A percentile compares a stretch with the other conserved stretches of the same genome.
These are phyloP conservation scores for Draba incana DNA, from an alignment of 345 rosid species.

Conservation along the genomic window DNA sequence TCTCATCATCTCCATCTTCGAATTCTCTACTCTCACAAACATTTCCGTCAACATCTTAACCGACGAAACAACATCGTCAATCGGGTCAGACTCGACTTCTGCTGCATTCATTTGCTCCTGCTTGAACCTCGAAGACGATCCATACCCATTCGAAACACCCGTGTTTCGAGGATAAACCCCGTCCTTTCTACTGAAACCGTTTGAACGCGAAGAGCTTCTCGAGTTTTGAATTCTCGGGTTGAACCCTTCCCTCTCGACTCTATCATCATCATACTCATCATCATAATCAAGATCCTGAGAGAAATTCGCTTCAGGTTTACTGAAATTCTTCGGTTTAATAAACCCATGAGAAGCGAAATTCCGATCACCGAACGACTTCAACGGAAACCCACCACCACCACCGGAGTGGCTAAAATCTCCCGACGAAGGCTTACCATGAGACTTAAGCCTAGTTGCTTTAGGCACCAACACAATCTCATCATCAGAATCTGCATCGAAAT, in stretches of 20 bases:
- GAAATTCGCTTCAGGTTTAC: slow-evolving; percentile 43
- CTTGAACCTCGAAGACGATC: slow-evolving; percentile 45
- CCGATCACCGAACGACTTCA: slow-evolving; percentile 56
- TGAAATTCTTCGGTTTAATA: slow-evolving; percentile 44
- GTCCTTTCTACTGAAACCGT: slow-evolving; percentile 31
- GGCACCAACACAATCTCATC: slow-evolving; percentile 44
- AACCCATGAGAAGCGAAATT: slow-evolving; percentile 42
- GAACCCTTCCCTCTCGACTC: slow-evolving; percentile 39
- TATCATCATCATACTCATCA: slow-evolving; percentile 43
- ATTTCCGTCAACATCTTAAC: slow-evolving; percentile 53
- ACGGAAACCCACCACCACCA: slow-evolving; percentile 48
- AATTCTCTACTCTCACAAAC: slow-evolving; percentile 67
- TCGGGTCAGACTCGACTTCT: slow-evolving; percentile 49
- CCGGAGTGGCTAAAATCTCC: slow-evolving; percentile 35
- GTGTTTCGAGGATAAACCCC: slow-evolving; percentile 30
- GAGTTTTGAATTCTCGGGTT: slow-evolving; percentile 36
- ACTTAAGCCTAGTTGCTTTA: slow-evolving; percentile 38
- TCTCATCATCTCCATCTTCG: slow-evolving; percentile 75
- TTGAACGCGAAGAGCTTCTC: slow-evolving; percentile 24
- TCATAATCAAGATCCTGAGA: slow-evolving; percentile 39
- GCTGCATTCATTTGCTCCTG: slow-evolving; percentile 40
- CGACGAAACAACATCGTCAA: slow-evolving; percentile 61
- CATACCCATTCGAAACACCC: slow-evolving; percentile 43
- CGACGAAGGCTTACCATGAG: slow-evolving; percentile 37
- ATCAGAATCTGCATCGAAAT: slow-evolving; percentile 41